These are phyloP conservation scores for Syzygium aqueum DNA, from an alignment of 345 rosid genomes.

Conservation along the genomic window DNA sequence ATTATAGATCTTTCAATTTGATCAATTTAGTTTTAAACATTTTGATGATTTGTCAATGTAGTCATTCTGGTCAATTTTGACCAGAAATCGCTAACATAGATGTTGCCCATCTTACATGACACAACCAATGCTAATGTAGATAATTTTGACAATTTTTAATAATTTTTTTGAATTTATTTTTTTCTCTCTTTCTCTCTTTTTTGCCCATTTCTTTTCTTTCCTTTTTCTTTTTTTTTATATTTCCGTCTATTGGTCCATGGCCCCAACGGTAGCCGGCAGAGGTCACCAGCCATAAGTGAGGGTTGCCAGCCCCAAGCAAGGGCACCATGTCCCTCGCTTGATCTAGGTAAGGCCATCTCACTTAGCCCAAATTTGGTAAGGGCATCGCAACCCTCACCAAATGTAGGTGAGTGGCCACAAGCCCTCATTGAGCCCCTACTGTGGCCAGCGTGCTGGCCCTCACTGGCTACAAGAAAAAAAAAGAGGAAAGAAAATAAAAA, in stretches of 20 bases:
- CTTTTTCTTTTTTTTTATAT: not conserved
- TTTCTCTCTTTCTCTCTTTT: not conserved
- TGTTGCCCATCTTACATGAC: fast-evolving
- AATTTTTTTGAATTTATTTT: not conserved
- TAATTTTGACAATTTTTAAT: not conserved
- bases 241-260: not conserved
- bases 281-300: not conserved
- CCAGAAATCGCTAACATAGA: fast-evolving
- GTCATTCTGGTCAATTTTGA: not conserved
- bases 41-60: not conserved
- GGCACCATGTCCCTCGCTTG: too few relatives aligned
- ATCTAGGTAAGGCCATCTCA: too few relatives aligned
- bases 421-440: not conserved
- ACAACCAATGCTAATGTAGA: fast-evolving
- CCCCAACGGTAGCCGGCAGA: not conserved
- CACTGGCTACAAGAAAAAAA: fast-evolving
- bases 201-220: not conserved
- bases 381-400: not conserved
- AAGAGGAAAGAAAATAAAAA: fast-evolving
- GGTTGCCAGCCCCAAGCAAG: not conserved
- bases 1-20: not conserved
- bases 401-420: not conserved
- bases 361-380: not conserved
- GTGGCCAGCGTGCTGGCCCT: fast-evolving
- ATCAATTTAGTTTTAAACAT: not conserved